Evolutionary conservation across 768 basidiomycete species (phyloP).

Genomic region (Amyloporia xantha): DNA sequence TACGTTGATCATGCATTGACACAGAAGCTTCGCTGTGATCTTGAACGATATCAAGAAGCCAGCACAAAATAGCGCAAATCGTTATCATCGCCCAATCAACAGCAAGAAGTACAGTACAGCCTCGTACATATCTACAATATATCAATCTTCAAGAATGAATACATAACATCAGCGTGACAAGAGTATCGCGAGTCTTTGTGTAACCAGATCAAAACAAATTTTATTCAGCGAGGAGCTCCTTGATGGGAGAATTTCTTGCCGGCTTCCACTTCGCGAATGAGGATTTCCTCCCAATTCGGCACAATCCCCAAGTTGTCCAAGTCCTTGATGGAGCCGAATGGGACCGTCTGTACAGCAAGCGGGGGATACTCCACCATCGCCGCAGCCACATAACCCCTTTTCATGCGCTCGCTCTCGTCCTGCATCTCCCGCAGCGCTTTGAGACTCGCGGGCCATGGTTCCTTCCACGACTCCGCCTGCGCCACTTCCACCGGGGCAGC

Average conservation of each 20-base stretch:
- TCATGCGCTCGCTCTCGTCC: constrained; percentile 20
- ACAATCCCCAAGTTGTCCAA: constrained; percentile 7
- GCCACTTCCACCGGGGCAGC: constrained; percentile 18
- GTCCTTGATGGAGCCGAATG: constrained; percentile 26
- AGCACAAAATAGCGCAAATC: no score
- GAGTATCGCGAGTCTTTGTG: no score
- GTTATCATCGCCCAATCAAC: no score
- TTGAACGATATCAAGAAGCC: no score
- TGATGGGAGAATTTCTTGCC: constrained; percentile 17
- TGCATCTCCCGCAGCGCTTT: constrained; percentile 16
- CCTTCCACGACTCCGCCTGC: constrained; percentile 12
- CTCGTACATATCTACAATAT: no score
- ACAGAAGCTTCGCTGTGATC: no score
- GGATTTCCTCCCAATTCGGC: constrained; percentile 14
- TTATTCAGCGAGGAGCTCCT: no score
- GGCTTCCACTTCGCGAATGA: constrained; percentile 14
- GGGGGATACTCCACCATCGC: constrained; percentile 25
- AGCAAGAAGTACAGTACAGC: no score
- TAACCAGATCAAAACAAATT: no score
- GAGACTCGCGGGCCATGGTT: constrained; percentile 23
- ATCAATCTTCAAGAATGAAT: no score
- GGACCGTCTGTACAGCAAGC: constrained; percentile 26
- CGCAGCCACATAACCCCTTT: constrained; percentile 21
- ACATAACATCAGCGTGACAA: no score
- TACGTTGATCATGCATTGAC: no score